Evolutionary conservation across 257 asterid species (phyloP), one percentile per base, ranked within the genome.

Genomic region (Parsonsia alboflavescens): DNA sequence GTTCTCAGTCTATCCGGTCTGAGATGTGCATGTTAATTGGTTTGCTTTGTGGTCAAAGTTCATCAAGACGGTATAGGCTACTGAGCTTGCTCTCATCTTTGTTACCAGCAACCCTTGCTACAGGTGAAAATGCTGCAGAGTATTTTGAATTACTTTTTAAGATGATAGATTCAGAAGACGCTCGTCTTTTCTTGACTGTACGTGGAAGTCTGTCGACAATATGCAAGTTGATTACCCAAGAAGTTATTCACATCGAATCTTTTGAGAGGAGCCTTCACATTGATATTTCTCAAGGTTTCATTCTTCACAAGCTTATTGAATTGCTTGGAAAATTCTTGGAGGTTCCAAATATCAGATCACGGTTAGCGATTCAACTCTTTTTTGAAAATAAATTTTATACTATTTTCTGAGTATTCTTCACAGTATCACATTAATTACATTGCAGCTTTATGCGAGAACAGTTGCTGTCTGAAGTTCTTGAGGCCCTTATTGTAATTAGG

Each of bases 41-140:
- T 80, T 83, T 92, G 85, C 98, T 95, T 68, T 90, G 98, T 85
- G 94, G 97, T 78, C 98, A 95, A 78, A 95, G 96, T 86, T 76
- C 97, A 66, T 84, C 95, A 24, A 85, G 98, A 80, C 89, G 81
- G 80, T 92, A 88, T 86, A 91, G 92, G 87, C 83, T 95, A 79
- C 85, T 92, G 46, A 91, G 87, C 89, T 83, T 95, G 86, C 91
- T 95, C 48, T 87, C 91, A 89, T 90, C 99, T 71, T 82, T 95
- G 90, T 84, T 95, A 77, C 93, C 99, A 19, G 93, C 94, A 68
- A 92, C 98, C 42, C 97, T 95, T 80, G 79, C 90, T 68, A 90
- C 98, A 74, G 97, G 99, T 76, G 99, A 95, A 88, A 92, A 95
- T 83, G 96, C 98, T 57, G 98, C 98, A 0, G 99, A 95, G 76